phyloP scores from a whole-genome alignment of 2,329 filamentous ascomycete genomes.

The Grosmannia penicillata region DNA sequence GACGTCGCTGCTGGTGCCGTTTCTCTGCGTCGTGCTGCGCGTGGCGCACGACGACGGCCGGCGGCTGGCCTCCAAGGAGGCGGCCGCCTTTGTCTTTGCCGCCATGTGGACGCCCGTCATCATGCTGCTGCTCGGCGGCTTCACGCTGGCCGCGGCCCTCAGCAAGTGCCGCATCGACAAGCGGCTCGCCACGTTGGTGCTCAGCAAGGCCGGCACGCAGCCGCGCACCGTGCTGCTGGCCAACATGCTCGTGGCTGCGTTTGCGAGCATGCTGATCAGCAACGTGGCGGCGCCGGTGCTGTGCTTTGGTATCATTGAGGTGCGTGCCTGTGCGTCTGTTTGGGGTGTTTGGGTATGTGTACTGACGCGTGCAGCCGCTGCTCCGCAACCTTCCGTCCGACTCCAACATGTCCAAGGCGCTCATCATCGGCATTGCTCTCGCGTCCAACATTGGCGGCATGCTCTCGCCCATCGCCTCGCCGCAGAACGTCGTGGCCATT shows the following conservation, averaged over 20 bases:
- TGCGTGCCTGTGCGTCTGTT: no score
- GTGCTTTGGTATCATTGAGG: constrained; percentile 95
- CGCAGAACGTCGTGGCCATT: constrained; percentile 92
- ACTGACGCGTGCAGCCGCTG: constrained; percentile 79
- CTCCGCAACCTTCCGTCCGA: constrained; percentile 82
- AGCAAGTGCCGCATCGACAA: constrained; percentile 98
- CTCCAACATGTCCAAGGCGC: constrained; percentile 84
- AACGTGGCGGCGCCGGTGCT: constrained; percentile 95
- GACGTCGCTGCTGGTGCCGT: constrained; percentile 84
- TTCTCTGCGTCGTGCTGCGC: constrained; percentile 73
- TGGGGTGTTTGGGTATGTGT: no score
- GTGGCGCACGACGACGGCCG: constrained; percentile 66
- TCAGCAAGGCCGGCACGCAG: constrained; percentile 89
- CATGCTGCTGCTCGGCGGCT: constrained; percentile 91
- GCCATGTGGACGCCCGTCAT: constrained; percentile 99
- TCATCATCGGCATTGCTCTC: constrained; percentile 89
- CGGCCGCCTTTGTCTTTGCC: constrained; percentile 73
- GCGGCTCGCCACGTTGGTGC: constrained; percentile 85
- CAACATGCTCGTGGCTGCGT: constrained; percentile 96
- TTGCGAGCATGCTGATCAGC: constrained; percentile 97
- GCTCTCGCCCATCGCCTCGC: constrained; percentile 90
- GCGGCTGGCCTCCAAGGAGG: constrained; percentile 64
- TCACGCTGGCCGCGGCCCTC: constrained; percentile 85
- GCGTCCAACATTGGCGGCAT: constrained; percentile 94
- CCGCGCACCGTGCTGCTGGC: constrained; percentile 83